Evolutionary conservation across 345 rosid genomes (phyloP).

Genomic region (Psidium guajava): DNA sequence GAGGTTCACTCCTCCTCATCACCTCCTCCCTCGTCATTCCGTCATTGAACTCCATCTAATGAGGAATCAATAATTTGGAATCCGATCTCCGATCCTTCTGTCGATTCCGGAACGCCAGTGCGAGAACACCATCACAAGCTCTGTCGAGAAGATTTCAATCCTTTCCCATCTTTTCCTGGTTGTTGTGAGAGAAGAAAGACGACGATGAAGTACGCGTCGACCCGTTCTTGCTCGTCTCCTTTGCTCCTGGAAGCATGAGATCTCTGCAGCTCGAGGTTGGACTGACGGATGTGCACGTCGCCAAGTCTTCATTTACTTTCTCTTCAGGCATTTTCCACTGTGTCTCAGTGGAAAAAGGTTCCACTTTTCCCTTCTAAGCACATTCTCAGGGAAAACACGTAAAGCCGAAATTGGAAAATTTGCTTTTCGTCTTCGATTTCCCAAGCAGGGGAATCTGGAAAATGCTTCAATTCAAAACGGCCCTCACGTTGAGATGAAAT

Average conservation of each 20-base stretch:
- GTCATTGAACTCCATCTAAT: no score
- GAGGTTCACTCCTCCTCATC: not conserved
- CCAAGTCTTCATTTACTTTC: not conserved
- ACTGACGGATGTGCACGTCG: not conserved
- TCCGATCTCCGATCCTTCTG: no score
- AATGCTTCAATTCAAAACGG: not conserved
- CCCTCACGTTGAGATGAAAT: not conserved
- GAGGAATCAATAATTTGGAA: not conserved
- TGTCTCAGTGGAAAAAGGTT: not conserved
- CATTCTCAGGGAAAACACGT: not conserved
- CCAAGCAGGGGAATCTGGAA: not conserved
- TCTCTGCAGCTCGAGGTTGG: not conserved
- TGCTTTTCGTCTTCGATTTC: no score
- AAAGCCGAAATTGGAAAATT: no score
- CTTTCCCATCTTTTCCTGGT: no score
- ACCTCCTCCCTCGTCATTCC: not conserved
- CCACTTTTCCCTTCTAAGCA: not conserved
- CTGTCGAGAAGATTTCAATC: no score
- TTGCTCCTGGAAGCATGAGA: not conserved
- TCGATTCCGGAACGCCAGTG: no score
- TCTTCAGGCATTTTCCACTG: not conserved
- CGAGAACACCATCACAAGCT: no score
- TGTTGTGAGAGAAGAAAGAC: no score
- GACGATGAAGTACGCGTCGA: not conserved
- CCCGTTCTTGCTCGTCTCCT: not conserved